Evolutionary conservation across 2,329 filamentous ascomycete species (phyloP).

Genomic region (Emmonsiellopsis sp.): DNA sequence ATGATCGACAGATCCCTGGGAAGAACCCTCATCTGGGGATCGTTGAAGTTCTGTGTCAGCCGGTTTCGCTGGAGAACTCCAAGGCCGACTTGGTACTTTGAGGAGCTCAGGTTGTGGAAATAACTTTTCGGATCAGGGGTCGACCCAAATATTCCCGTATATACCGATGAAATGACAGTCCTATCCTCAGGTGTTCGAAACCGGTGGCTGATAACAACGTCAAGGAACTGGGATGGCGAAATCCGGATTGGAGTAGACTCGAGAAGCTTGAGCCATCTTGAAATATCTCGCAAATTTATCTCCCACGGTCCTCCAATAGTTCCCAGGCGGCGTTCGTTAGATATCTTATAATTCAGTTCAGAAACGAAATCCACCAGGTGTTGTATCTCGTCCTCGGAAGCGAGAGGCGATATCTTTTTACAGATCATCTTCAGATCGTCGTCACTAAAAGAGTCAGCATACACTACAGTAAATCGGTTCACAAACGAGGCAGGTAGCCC

Average conservation of each 20-base stretch:
- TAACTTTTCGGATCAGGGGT: conserved; percentile 47
- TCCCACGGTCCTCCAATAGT: conserved; percentile 73
- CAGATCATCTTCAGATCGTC: conserved; percentile 79
- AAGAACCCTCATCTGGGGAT: conserved; percentile 25
- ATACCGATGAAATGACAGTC: conserved; percentile 54
- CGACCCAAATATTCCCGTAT: conserved; percentile 52
- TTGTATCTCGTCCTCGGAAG: conserved; percentile 50
- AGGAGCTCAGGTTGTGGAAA: conserved; percentile 59
- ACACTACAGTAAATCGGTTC: conserved; percentile 95
- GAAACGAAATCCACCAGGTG: conserved; percentile 73
- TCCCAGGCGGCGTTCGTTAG: conserved; percentile 46
- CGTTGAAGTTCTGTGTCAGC: conserved; percentile 25
- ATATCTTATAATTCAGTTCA: conserved; percentile 62
- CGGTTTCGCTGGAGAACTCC: conserved; percentile 56
- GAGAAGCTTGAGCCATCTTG: conserved; percentile 74
- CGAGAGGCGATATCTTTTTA: conserved; percentile 60
- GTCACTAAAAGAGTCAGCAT: conserved; percentile 78
- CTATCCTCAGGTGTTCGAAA: conserved; percentile 69
- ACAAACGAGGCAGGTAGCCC: conserved; percentile 92
- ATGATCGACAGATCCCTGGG: conserved; percentile 53
- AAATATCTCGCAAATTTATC: conserved; percentile 83
- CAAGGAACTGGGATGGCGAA: conserved; percentile 62
- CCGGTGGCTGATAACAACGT: conserved; percentile 74
- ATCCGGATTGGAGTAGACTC: conserved; percentile 53
- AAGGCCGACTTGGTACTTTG: conserved; percentile 68